Base-by-base conservation (phyloP, 345 rosid genomes). In the Populus euphratica region DNA sequence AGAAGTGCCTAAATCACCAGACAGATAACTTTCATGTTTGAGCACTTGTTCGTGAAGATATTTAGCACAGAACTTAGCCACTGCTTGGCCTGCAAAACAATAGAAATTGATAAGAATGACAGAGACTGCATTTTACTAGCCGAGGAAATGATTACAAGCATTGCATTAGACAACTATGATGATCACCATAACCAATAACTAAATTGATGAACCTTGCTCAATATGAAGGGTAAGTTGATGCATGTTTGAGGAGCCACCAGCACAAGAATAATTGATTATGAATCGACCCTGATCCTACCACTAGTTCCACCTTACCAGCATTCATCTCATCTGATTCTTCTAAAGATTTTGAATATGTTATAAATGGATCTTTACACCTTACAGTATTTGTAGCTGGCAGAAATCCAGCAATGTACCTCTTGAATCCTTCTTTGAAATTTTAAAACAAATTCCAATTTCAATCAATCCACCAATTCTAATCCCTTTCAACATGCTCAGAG, bases 61-160 rank as follows among this genome's bases (percentile, higher is more conserved):
- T 87, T 92, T 94, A 75, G 96, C 94, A 74, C 97, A 94, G 82
- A 94, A 94, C 82, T 91, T 92, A 25, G 98, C 90, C 73, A 94
- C 98, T 59, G 90, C 93, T 85, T 90, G 89, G 36, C 98, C 98
- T 94, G 88, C 63, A 84, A 83, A 72, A 59, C n/a, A 11, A 59
- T 73, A 59, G 25, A 52, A 31, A 36, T 59, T 69, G 35, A n/a
- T 71, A 33, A 35, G n/a, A 12, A 72, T 35, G 59, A 52, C 16
- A 66, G 10, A 52, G 36, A 49, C 21, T 29, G 21, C 9, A 43
- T 20, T 39, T 59, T 5, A 35, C 52, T 17, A 29, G 9, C 23
- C 23, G 8, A 16, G 10, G 36, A 25, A 41, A 39, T 8, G 10
- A 77, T 74, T 25, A 76, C 70, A 4, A 76, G 74, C 27, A 33